Evolutionary conservation across 306 rosid genomes (phyloP).

Genomic region (Amphicarpaea edgeworthii): DNA sequence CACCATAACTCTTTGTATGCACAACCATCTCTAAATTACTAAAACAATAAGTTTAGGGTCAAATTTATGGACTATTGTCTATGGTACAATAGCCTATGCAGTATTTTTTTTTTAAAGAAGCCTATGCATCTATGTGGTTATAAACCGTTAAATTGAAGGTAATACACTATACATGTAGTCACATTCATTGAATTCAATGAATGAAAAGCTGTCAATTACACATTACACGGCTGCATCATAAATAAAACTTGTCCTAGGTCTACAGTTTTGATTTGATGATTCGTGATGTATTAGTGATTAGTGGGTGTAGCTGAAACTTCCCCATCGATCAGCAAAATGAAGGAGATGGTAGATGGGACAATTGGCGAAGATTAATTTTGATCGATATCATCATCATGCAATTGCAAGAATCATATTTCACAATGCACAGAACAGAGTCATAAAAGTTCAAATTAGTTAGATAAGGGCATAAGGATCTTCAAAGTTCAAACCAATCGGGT

Average conservation of each 20-base stretch:
- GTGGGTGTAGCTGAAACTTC: constrained; percentile 41
- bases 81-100: neutral
- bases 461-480: constrained; percentile 27
- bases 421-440: constrained; percentile 31
- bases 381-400: constrained; percentile 41
- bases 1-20: constrained; percentile 14
- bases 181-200: constrained; percentile 30
- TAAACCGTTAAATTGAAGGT: constrained; percentile 14
- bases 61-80: neutral
- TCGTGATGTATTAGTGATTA: constrained; percentile 23
- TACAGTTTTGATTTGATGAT: constrained; percentile 23
- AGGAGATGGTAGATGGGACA: constrained; percentile 49
- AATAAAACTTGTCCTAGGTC: constrained; percentile 11
- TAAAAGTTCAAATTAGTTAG: constrained; percentile 32
- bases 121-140: neutral
- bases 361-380: constrained; percentile 40
- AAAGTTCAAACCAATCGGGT: constrained; percentile 49
- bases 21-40: constrained; percentile 20
- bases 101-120: too few relatives aligned
- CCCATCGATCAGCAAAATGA: constrained; percentile 38
- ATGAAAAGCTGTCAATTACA: constrained; percentile 14
- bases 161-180: neutral
- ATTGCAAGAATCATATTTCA: constrained; percentile 28
- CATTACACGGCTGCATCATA: constrained; percentile 26
- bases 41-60: neutral